Conservation (phyloP, 2,329 filamentous ascomycete species). For the Trichoderma sp. region DNA sequence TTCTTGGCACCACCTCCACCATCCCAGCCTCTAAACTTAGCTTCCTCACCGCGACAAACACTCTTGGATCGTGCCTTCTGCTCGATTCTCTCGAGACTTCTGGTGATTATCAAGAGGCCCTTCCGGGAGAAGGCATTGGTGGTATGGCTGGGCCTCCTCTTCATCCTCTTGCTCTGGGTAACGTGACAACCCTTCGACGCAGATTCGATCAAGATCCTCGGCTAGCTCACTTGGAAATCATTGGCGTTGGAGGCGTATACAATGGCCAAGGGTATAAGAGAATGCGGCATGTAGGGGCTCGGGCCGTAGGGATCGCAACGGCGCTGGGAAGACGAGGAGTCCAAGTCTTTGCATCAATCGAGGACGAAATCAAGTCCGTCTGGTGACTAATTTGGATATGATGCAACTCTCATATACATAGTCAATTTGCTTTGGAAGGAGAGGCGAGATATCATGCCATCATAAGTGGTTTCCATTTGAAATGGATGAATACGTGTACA, state of each 20-base stretch:
- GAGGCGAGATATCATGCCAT: background rate
- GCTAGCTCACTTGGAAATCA: conserved; percentile 60
- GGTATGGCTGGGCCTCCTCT: conserved; percentile 72
- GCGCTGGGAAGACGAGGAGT: conserved; percentile 66
- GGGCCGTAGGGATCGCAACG: conserved; percentile 68
- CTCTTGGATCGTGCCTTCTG: conserved; percentile 66
- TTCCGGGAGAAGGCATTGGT: conserved; percentile 62
- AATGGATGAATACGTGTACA: background rate
- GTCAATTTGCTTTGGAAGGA: background rate
- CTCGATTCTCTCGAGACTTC: conserved; percentile 59
- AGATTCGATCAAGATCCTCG: conserved; percentile 54
- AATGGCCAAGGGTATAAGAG: conserved; percentile 63
- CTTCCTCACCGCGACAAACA: conserved; percentile 77
- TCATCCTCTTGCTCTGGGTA: conserved; percentile 73
- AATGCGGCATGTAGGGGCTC: conserved; percentile 68
- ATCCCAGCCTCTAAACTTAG: conserved; percentile 44
- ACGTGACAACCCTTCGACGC: conserved; percentile 66
- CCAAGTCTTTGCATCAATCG: conserved; percentile 62
- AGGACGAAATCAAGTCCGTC: conserved; percentile 29
- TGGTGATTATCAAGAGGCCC: conserved; percentile 33
- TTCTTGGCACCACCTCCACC: conserved; percentile 36
- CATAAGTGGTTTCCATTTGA: background rate
- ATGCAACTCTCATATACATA: background rate
- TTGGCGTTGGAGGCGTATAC: conserved; percentile 73
- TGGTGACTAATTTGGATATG: conserved; percentile 28